Conservation (phyloP, 345 rosid genomes). For the Luvunga scandens region DNA sequence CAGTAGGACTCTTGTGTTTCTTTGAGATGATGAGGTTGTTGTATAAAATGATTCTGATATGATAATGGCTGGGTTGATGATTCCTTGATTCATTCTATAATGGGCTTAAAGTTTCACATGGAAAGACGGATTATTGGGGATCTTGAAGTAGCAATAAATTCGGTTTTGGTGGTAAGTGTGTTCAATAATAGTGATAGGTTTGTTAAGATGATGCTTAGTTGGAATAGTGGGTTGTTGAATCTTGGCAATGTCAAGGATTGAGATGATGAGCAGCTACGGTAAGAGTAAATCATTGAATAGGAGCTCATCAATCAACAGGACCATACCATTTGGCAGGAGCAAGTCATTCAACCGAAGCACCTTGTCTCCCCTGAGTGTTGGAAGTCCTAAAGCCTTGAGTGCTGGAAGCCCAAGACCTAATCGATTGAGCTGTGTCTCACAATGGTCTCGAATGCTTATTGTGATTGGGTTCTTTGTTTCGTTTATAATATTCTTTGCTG, state of each 20-base stretch:
- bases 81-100: slow-evolving; percentile 13
- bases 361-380: slow-evolving; percentile 31
- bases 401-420: slow-evolving; percentile 34
- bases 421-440: slow-evolving; percentile 38
- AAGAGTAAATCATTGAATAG: slow-evolving; percentile 48
- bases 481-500: slow-evolving; percentile 43
- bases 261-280: slow-evolving; percentile 44
- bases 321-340: slow-evolving; percentile 39
- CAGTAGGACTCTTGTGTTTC: slow-evolving; percentile 8
- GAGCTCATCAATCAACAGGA: slow-evolving; percentile 25
- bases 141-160: neutral
- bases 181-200: slow-evolving; percentile 17
- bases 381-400: slow-evolving; percentile 33
- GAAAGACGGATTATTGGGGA: slow-evolving; percentile 15
- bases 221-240: slow-evolving; percentile 4
- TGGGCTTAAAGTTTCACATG: slow-evolving; percentile 6
- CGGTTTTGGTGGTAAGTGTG: neutral
- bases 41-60: slow-evolving; percentile 9
- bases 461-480: slow-evolving; percentile 55
- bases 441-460: slow-evolving; percentile 46
- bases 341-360: slow-evolving; percentile 30
- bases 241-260: slow-evolving; percentile 28
- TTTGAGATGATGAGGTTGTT: slow-evolving; percentile 2
- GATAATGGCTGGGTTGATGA: slow-evolving; percentile 7
- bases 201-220: slow-evolving; percentile 24